Evolutionary conservation across 1,284 basidiomycete genomes (phyloP).

Genomic region (Pseudozyma pruni): DNA sequence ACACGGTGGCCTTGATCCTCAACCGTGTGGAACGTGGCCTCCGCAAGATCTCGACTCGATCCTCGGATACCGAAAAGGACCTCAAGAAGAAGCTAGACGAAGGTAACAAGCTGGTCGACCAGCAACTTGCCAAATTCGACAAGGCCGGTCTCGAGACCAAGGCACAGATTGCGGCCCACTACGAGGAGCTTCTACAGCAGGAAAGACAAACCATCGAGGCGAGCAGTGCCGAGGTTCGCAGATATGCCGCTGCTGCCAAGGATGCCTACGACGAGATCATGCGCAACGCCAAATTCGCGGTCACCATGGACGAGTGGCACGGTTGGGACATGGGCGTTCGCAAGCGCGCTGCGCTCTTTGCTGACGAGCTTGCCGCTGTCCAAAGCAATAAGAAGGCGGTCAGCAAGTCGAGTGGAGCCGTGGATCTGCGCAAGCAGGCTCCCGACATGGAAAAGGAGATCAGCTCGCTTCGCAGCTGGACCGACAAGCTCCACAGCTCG

Average conservation of each 20-base stretch:
- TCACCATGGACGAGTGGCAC: slow-evolving; percentile 58
- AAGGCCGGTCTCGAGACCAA: slow-evolving; percentile 42
- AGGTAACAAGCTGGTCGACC: slow-evolving; percentile 40
- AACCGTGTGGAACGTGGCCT: slow-evolving; percentile 49
- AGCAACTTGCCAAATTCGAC: slow-evolving; percentile 48
- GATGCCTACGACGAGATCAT: slow-evolving; percentile 56
- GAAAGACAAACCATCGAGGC: slow-evolving; percentile 53
- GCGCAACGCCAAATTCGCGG: slow-evolving; percentile 57
- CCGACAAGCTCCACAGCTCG: slow-evolving; percentile 46
- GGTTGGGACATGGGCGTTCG: slow-evolving; percentile 62
- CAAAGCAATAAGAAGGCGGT: slow-evolving; percentile 36
- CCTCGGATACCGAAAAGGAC: slow-evolving; percentile 8
- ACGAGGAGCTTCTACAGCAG: slow-evolving; percentile 35
- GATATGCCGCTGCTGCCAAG: slow-evolving; percentile 47
- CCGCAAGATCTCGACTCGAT: slow-evolving; percentile 40
- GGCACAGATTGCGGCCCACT: slow-evolving; percentile 41
- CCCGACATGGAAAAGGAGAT: slow-evolving; percentile 47
- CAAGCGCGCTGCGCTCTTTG: slow-evolving; percentile 43
- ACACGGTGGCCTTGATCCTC: slow-evolving; percentile 51
- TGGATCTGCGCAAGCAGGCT: slow-evolving; percentile 40
- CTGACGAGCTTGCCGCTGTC: slow-evolving; percentile 46
- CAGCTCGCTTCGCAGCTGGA: slow-evolving; percentile 19
- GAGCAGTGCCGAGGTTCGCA: slow-evolving; percentile 49
- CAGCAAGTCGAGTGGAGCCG: slow-evolving; percentile 25
- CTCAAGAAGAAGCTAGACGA: slow-evolving; percentile 17